phyloP scores from a whole-genome alignment of 2,329 filamentous ascomycete genomes.

The Aspergillus thermomutatus region DNA sequence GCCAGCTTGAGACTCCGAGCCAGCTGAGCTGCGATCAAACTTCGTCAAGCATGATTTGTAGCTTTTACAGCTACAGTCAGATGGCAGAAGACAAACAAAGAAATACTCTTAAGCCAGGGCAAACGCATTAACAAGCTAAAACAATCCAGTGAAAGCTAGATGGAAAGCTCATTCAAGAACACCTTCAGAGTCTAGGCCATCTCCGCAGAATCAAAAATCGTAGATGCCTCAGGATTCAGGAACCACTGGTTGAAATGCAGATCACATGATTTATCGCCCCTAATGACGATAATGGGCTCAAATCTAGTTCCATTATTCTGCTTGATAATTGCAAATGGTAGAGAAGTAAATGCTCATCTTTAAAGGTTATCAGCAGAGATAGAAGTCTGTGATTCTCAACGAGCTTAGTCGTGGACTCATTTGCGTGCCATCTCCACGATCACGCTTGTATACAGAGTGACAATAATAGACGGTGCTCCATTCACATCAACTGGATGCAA shows the following conservation, averaged over 20 bases:
- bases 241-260: not conserved
- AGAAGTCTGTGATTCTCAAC: no score
- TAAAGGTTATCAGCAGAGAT: no score
- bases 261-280: not conserved
- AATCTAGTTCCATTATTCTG: not conserved
- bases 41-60: conserved; percentile 15
- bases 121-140: not conserved
- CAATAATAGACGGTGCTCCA: not conserved
- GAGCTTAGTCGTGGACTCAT: no score
- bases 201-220: not conserved
- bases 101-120: not conserved
- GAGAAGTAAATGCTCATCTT: not conserved
- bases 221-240: not conserved
- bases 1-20: conserved; percentile 8
- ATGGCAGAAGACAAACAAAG: not conserved
- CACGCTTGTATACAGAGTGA: not conserved
- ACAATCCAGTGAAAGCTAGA: not conserved
- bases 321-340: not conserved
- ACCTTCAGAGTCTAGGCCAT: not conserved
- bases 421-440: no score
- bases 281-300: not conserved
- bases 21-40: conserved; percentile 10
- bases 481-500: conserved; percentile 13
- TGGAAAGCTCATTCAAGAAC: not conserved
- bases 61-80: conserved; percentile 1